Base-by-base conservation (phyloP, 768 basidiomycete genomes). In the Paxillus involutus region DNA sequence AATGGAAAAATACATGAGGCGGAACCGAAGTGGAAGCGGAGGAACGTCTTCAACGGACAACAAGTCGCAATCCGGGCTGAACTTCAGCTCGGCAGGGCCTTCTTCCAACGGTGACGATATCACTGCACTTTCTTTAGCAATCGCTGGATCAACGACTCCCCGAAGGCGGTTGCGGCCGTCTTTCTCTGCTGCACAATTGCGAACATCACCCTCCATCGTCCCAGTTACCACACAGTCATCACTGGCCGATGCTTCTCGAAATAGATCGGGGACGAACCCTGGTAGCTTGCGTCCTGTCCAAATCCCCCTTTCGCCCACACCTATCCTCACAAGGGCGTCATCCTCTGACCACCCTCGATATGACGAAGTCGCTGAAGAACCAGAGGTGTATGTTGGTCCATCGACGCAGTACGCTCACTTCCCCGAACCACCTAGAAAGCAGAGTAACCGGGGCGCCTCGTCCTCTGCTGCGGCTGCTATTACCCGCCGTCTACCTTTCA, bases 21-120 rank as follows among this genome's bases (percentile, higher is more conserved):
- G 91, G 52, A 89, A 89, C 74, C 82, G 91, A 52, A 93, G 90
- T 65, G 91, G 88, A 47, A 91, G 89, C 62, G 84, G 79, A 51
- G 84, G 82, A 42, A 86, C 85, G 24, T 78, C 86, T 17, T 89
- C 88, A 1, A 87, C 87, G 13, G 88, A 90, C 61, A 83, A 78
- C 58, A 82, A 75, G 66, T 88, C 86, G 7, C 81, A 83, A 63
- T 63, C 80, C 64, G 82, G 80, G 21, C 76, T 75, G 44, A 60
- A 55, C 33, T 77, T 75, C 12, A 63, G 80, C 37, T 80, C 80
- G 45, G 75, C 74, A 44, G 81, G 80, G 24, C 77, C 74, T 26
- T 80, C 81, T n/a, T 67, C 73, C 8, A 77, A 80, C 53, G 80
- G 75, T 21, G 85, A 86, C 64, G 79, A 82, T 56, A 71, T 83